Conservation (phyloP, 129 eudicot genomes). For the Silybum marianum region DNA sequence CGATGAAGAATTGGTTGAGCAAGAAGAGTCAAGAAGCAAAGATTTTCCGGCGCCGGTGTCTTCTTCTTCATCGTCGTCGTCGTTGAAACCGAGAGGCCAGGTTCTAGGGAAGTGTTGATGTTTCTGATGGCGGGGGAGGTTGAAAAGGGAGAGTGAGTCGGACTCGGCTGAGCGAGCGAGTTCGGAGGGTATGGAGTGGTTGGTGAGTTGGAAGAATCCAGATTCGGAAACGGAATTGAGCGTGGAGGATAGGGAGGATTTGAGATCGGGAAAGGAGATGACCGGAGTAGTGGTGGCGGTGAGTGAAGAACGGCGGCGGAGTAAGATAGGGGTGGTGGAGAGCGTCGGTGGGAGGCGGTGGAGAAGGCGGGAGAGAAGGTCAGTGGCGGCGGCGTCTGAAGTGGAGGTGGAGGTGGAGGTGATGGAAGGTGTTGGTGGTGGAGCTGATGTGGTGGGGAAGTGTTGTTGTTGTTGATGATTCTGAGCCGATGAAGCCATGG, state of each 20-base stretch:
- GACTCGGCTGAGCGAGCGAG: constrained; percentile 69
- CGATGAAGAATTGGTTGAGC: constrained; percentile 25
- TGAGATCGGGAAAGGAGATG: constrained; percentile 31
- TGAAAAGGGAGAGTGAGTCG: constrained; percentile 53
- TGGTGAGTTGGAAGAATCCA: constrained; percentile 71
- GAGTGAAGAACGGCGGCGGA: constrained; percentile 37
- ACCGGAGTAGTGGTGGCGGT: constrained; percentile 23
- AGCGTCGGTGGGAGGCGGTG: constrained; percentile 56
- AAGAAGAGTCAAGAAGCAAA: constrained; percentile 56
- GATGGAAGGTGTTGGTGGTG: constrained; percentile 86
- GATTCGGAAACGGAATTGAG: constrained; percentile 48
- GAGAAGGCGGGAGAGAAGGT: constrained; percentile 65
- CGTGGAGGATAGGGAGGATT: constrained; percentile 28
- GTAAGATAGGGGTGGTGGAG: constrained; percentile 31
- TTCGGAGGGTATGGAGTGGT: constrained; percentile 50
- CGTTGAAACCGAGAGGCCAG: constrained; percentile 75
- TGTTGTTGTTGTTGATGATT: constrained; percentile 28
- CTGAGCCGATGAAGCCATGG: constrained; percentile 38
- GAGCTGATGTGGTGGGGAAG: constrained; percentile 59
- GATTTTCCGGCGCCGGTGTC: constrained; percentile 34
- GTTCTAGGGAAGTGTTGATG: constrained; percentile 43
- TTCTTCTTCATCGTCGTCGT: constrained; percentile 40
- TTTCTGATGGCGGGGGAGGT: constrained; percentile 46
- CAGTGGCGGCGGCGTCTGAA: constrained; percentile 37
- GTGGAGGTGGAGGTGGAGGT: constrained; percentile 39